Conservation (phyloP, 164 flowering plant genomes). For the Piper betle region DNA sequence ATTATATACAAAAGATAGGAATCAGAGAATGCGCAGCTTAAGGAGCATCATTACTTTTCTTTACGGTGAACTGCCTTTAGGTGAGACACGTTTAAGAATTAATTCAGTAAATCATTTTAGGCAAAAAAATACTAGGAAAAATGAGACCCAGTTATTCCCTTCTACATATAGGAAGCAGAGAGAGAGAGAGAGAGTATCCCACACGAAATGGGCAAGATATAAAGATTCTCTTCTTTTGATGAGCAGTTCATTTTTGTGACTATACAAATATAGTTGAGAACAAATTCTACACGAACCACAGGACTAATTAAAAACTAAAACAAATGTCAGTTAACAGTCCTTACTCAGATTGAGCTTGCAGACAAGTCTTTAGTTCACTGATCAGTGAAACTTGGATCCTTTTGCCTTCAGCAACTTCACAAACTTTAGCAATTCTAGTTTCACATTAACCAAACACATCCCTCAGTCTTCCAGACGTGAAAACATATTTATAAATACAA, state of each 20-base stretch:
- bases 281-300: not conserved
- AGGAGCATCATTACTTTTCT: no score
- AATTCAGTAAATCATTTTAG: not conserved
- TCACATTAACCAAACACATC: slow-evolving; percentile 14
- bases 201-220: no score
- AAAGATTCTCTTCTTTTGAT: no score
- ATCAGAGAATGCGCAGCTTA: no score
- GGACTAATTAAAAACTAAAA: no score
- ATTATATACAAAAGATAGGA: no score
- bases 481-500: not conserved
- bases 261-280: no score
- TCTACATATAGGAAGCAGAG: no score
- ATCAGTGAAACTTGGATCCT: slow-evolving; percentile 9
- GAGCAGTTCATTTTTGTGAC: no score
- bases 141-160: no score
- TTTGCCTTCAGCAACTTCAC: slow-evolving; percentile 9
- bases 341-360: slow-evolving; percentile 8
- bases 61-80: no score
- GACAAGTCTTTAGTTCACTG: slow-evolving; percentile 8
- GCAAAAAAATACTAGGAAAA: not conserved
- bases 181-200: no score
- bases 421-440: slow-evolving; percentile 8
- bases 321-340: not conserved
- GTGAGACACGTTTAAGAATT: slow-evolving; percentile 3
- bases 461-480: slow-evolving; percentile 10